Percentiles rank a stretch among this genome's conserved stretches.
phyloP scores from a whole-genome alignment of 306 rosid genomes.

The Cicer cuneatum region DNA sequence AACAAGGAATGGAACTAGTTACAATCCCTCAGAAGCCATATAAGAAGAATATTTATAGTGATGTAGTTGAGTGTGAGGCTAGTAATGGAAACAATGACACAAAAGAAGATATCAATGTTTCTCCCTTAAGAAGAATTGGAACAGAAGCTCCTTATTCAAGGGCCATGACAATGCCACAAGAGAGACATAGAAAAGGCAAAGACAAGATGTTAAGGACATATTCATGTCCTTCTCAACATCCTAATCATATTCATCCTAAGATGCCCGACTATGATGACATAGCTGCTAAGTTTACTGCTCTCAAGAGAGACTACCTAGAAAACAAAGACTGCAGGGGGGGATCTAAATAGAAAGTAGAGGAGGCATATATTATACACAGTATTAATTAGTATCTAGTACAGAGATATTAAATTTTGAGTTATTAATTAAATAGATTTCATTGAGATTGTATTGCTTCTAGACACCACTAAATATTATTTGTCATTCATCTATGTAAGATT shows the following conservation, averaged over 20 bases:
- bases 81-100: no score
- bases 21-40: slow-evolving; percentile 30
- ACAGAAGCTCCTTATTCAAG: slow-evolving; percentile 51
- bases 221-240: slow-evolving; percentile 60
- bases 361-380: not conserved
- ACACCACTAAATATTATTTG: slow-evolving; percentile 33
- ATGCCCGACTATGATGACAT: slow-evolving; percentile 79
- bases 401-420: slow-evolving; percentile 21
- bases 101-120: no score
- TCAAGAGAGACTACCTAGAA: slow-evolving; percentile 57
- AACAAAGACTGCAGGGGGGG: slow-evolving; percentile 20
- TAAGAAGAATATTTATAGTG: slow-evolving; percentile 41
- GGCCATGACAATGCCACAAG: slow-evolving; percentile 67
- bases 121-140: slow-evolving; percentile 39
- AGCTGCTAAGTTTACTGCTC: slow-evolving; percentile 66
- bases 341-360: not conserved
- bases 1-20: slow-evolving; percentile 37
- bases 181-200: slow-evolving; percentile 44
- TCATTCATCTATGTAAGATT: slow-evolving; percentile 17
- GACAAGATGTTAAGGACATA: slow-evolving; percentile 59
- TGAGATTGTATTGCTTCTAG: slow-evolving; percentile 23
- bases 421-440: not conserved
- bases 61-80: not conserved
- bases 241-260: slow-evolving; percentile 80
- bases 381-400: not conserved